Conservation (phyloP, 805 yeast genomes). For the Teunomyces atbi region DNA sequence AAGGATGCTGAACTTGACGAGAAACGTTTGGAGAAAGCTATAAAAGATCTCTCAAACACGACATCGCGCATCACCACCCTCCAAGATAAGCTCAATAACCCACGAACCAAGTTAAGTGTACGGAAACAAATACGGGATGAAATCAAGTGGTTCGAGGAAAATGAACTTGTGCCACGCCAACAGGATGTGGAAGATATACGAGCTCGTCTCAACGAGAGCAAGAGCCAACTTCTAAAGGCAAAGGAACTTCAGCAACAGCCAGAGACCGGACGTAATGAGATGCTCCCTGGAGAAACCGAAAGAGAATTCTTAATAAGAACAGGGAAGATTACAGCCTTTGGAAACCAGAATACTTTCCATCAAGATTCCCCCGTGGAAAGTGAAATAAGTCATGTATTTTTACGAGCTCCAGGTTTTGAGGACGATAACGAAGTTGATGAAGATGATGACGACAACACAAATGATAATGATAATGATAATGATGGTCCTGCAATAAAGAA, state of each 20-base stretch:
- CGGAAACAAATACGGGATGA: conserved; percentile 55
- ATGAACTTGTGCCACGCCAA: conserved; percentile 52
- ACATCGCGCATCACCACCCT: conserved; percentile 46
- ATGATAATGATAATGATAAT: conserved; percentile 12
- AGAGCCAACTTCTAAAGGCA: conserved; percentile 37
- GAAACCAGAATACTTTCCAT: conserved; percentile 60
- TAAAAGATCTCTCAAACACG: conserved; percentile 44
- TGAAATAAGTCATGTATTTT: conserved; percentile 38
- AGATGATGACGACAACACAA: conserved; percentile 13
- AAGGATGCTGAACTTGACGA: conserved; percentile 73
- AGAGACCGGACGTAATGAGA: conserved; percentile 22
- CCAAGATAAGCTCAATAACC: conserved; percentile 46
- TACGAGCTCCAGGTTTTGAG: conserved; percentile 51
- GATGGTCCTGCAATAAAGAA: background rate
- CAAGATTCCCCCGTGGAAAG: conserved; percentile 25
- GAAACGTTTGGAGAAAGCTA: conserved; percentile 70
- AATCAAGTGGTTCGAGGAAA: conserved; percentile 46
- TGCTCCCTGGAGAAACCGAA: conserved; percentile 70
- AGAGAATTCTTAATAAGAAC: conserved; percentile 80
- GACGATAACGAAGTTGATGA: conserved; percentile 16
- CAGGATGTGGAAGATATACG: conserved; percentile 60
- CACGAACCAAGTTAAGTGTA: conserved; percentile 64
- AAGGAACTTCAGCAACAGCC: conserved; percentile 8
- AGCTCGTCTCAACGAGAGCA: conserved; percentile 32
- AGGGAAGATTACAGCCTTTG: conserved; percentile 93